Percentiles rank a stretch among this genome's conserved stretches.
These are phyloP conservation scores for Trichoderma semiorbis DNA, from an alignment of 2,329 filamentous ascomycete genomes.

Conservation along the genomic window DNA sequence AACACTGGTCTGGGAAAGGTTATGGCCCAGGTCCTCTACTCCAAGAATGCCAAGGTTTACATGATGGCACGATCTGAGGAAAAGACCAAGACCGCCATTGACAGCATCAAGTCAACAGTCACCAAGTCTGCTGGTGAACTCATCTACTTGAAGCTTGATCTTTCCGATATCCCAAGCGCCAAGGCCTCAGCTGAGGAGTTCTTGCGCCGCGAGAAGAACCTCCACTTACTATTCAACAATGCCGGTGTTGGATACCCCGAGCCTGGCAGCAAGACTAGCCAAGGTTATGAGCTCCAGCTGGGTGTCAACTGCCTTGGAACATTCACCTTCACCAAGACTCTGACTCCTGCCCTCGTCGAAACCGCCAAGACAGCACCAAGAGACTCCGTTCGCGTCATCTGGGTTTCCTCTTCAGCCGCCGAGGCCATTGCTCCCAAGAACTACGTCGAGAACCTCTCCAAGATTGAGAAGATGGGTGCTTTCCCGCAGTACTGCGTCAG, in stretches of 20 bases:
- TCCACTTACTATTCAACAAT: constrained; percentile 43
- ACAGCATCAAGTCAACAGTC: constrained; percentile 34
- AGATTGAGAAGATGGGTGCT: constrained; percentile 20
- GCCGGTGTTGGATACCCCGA: constrained; percentile 41
- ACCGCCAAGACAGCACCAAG: constrained; percentile 31
- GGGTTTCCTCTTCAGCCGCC: constrained; percentile 28
- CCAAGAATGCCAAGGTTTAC: constrained; percentile 52
- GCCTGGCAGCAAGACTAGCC: constrained; percentile 23
- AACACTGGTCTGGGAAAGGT: constrained; percentile 47
- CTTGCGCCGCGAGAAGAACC: constrained; percentile 22
- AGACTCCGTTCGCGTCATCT: constrained; percentile 31
- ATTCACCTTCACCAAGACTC: constrained; percentile 38
- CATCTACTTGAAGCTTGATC: constrained; percentile 42
- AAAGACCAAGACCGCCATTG: constrained; percentile 43
- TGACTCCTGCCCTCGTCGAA: constrained; percentile 33
- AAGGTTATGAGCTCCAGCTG: constrained; percentile 38
- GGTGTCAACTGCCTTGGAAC: constrained; percentile 39
- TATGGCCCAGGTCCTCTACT: constrained; percentile 50
- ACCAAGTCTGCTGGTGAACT: constrained; percentile 38
- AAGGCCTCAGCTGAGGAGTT: constrained; percentile 27
- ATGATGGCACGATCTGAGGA: constrained; percentile 45
- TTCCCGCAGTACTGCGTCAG: constrained; percentile 27
- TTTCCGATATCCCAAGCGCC: constrained; percentile 33
- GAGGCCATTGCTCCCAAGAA: not conserved
- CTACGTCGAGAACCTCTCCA: not conserved